Evolutionary conservation across 148 eudicot species (phyloP), one percentile per base, ranked within the genome.

Genomic region (Rhododendron ferrugineum): DNA sequence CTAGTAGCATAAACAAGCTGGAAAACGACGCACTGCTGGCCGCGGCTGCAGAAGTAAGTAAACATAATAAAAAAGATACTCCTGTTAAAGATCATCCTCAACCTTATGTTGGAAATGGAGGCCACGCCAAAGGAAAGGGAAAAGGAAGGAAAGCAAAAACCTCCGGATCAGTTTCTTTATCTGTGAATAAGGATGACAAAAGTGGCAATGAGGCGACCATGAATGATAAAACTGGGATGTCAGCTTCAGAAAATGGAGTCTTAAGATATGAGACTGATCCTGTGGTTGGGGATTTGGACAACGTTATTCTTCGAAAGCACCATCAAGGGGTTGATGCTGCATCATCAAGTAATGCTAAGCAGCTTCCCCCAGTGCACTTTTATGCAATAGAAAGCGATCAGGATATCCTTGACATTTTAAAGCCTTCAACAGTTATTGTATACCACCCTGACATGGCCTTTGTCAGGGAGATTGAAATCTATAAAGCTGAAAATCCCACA

Each of bases 391-490:
- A 97, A 87, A 95, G 93, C 81, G 93, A 91, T 80, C 88, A 85
- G 66, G 86, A 86, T 87, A 85, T 97, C 81, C 96, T 97, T 34
- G 98, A 92, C 85, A 91, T 91, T 88, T 90, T 97, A 89, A 91
- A 88, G 90, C 99, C 99, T 47, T 94, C 98, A 66, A 87, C 89
- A 40, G 87, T 97, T 84, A 88, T 95, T 87, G 94, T 92, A 40
- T 97, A 95, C 86, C 98, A 97, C 84, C 99, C 99, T 85, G 98
- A 95, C 88, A 89, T 97, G 87, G 93, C 92, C n/a, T 97, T 95
- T 92, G 98, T 95, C 81, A 90, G 99, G 84, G 99, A 95, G 86
- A 91, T 97, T 80, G 99, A 97, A 88, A 86, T 95, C 78, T 95
- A 95, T 86, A 93, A 95, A 90, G 94, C 98, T 80, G 98, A 97